Base-by-base conservation (phyloP, 257 asterid genomes). In the Fraxinus anomala region DNA sequence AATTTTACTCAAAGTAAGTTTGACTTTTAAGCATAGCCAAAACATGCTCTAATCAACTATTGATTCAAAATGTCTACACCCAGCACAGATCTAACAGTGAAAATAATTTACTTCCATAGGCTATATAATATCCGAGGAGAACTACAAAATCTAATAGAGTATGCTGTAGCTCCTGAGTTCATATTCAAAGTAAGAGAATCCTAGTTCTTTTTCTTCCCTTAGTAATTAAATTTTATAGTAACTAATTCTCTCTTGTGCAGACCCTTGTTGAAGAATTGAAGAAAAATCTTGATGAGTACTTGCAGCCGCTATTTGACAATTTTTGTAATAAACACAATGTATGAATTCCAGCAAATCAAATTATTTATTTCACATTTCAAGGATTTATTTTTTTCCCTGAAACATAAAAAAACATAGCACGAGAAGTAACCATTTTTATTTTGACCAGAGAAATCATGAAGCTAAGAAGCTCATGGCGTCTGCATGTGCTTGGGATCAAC, bases 121-220 rank as follows among this genome's bases (percentile, higher is more conserved):
- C 90, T 92, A 28, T 91, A 89, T 33, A 73, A 44, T 67, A 88
- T 91, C 82, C 93, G 94, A 4, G 90, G 94, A 79, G 90, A 91
- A 82, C 93, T 92, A 69, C 94, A 89, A 81, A 92, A 88, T 74
- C 94, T 92, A 42, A 87, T 89, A 66, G 96, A 92, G 87, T 91
- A 92, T 78, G 89, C 89, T 28, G 92, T 92, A 54, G 91, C 95
- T 23, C 93, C 96, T 0, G 92, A 89, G 83, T 89, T 86, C 88
- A 88, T 88, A 66, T 91, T 89, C 80, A 83, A 86, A 71, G 97
- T 92, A 85, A 82, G 94, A 76, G 70, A 4, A 70, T 17, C 51
- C 47, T 9, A 69, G 4, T 51, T 77, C 71, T 40, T 54, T 56
- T 5, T 39, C 7, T 68, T 69, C 51, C 39, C 39, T 42, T 13